A percentile compares a stretch with the other conserved stretches of the same genome.
Evolutionary conservation across 768 basidiomycete species (phyloP).

Genomic region (Pulveroboletus ravenelii): DNA sequence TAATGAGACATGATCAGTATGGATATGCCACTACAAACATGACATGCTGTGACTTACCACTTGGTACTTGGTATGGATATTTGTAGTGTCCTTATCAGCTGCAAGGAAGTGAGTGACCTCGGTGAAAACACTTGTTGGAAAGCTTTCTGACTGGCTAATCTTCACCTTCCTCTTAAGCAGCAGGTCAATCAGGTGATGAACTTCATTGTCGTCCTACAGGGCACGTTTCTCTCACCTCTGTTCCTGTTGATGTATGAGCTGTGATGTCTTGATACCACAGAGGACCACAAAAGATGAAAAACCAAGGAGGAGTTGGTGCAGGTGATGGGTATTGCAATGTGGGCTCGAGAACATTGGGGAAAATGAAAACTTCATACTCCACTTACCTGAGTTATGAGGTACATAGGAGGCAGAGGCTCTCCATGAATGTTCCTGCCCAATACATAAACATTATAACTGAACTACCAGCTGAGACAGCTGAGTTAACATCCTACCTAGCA

Average conservation of each 20-base stretch:
- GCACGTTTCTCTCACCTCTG: no score
- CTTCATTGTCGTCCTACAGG: neutral
- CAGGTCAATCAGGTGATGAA: neutral
- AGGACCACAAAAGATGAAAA: neutral
- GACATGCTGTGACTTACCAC: neutral
- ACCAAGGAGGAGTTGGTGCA: no score
- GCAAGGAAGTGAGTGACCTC: neutral
- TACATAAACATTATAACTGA: no score
- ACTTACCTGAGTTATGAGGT: no score
- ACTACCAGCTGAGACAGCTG: no score
- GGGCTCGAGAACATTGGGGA: no score
- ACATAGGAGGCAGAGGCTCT: no score
- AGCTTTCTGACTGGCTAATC: neutral
- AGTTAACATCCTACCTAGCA: no score
- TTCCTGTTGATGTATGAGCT: neutral
- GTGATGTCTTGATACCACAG: neutral
- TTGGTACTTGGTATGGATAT: neutral
- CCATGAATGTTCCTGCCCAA: no score
- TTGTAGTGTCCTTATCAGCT: neutral
- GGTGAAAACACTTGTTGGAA: neutral
- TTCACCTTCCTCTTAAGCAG: neutral
- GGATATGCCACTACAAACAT: no score
- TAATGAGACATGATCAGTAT: neutral
- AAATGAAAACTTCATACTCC: no score
- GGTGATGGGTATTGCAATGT: no score